Evolutionary conservation across 352 stramenopile genomes (phyloP), one percentile per base, ranked within the genome.

Genomic region (Pythium graminicola): DNA sequence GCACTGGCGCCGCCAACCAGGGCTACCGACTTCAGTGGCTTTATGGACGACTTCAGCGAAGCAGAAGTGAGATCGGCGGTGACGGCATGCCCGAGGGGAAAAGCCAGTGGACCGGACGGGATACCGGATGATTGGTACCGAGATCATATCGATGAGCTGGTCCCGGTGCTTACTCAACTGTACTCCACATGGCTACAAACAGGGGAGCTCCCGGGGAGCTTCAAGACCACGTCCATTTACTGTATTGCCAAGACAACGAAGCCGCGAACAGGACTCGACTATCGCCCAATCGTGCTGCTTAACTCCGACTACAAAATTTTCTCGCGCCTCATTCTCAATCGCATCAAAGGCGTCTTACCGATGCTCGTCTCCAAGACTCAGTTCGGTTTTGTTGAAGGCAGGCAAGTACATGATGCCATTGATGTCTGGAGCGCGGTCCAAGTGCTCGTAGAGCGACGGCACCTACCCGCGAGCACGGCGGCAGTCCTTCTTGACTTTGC

Each of bases 271-370:
- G 20, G 53, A 14, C 36, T 60, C 4, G 53, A 60, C 17, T 54
- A 27, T n/a, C 43, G 53, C 2, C 53, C 43, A 17, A 60, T 60
- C 16, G 53, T 44, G 5, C 33, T 54, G 0, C 26, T 60, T 1
- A 60, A 54, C 19, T 39, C 53, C 0, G 53, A 60, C 44, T 60
- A 60, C 44, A 60, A 60, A 28, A 60, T 60, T 19, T 53, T 41
- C 38, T 38, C 53, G 4, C 32, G 53, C 1, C n/a, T 60, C 0
- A 43, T 60, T 1, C 43, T 54, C 6, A 27, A 17, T 17, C 53
- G 53, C 2, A 24, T 49, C n/a, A 47, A 20, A 4, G 1, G 0
- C 2, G 26, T 44, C 2, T 27, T 60, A 11, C 10, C 4, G 10
- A 1, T 4, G 7, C 14, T 60, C 3, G 53, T 60, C 6, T 22